Evolutionary conservation across 768 basidiomycete species (phyloP).

Genomic region (Auriscalpium vulgare): DNA sequence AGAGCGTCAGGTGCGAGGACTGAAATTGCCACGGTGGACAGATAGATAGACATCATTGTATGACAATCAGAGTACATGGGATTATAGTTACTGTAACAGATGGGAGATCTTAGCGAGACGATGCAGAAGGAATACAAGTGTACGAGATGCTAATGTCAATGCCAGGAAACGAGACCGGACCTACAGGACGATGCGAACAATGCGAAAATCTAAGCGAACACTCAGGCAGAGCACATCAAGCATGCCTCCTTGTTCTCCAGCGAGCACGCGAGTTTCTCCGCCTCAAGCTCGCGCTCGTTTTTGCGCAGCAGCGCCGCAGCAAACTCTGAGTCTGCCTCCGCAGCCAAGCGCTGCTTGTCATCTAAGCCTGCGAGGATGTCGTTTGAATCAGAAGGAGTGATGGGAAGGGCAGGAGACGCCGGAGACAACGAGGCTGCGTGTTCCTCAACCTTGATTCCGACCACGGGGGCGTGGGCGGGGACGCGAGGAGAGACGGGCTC

Average conservation of each 20-base stretch:
- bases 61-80: too few species aligned
- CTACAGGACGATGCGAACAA: too few species aligned
- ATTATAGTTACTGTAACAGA: too few species aligned
- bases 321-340: slow-evolving; percentile 63
- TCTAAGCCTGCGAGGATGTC: slow-evolving; percentile 33
- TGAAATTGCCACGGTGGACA: too few species aligned
- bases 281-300: slow-evolving; percentile 67
- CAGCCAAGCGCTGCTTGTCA: slow-evolving; percentile 44
- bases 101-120: too few species aligned
- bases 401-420: slow-evolving; percentile 19
- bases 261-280: slow-evolving; percentile 76
- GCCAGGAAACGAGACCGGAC: too few species aligned
- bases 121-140: too few species aligned
- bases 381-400: slow-evolving; percentile 14
- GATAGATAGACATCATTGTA: too few species aligned
- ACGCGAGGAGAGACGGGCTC: slow-evolving; percentile 1
- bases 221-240: slow-evolving; percentile 82
- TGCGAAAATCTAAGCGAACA: too few species aligned
- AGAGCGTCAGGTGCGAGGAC: too few species aligned
- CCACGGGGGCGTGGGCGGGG: slow-evolving; percentile 1
- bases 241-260: slow-evolving; percentile 93
- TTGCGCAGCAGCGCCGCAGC: slow-evolving; percentile 69
- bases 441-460: slow-evolving; percentile 13
- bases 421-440: slow-evolving; percentile 19
- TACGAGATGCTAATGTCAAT: too few species aligned